phyloP scores from a whole-genome alignment of 495 filamentous ascomycete genomes.

The Penicillium salamii region DNA sequence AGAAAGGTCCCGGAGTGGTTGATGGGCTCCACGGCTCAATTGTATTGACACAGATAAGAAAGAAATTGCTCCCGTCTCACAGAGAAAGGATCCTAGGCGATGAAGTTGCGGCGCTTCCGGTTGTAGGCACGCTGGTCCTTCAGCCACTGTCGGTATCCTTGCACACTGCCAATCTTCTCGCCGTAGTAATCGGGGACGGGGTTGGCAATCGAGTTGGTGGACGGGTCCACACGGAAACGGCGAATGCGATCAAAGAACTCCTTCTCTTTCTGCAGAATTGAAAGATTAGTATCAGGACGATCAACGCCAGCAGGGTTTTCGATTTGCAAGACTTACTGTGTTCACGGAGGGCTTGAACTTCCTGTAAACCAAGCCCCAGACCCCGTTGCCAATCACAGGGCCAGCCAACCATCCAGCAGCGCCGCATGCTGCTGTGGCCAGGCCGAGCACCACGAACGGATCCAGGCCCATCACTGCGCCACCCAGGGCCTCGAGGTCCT shows the following conservation, averaged over 20 bases:
- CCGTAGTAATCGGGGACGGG: slow-evolving; percentile 72
- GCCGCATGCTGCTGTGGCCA: slow-evolving; percentile 68
- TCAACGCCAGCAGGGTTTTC: background rate
- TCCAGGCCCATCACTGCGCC: slow-evolving; percentile 74
- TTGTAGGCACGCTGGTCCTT: slow-evolving; percentile 98
- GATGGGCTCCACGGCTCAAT: slow-evolving; percentile 8
- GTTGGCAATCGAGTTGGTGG: slow-evolving; percentile 62
- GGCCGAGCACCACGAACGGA: slow-evolving; percentile 77
- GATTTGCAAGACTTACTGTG: slow-evolving; percentile 47
- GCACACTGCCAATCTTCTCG: slow-evolving; percentile 93
- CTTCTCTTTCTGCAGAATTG: slow-evolving; percentile 69
- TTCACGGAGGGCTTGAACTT: slow-evolving; percentile 64
- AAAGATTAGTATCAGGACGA: background rate
- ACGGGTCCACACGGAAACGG: slow-evolving; percentile 85
- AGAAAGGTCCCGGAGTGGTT: slow-evolving; percentile 16
- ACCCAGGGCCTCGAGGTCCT: slow-evolving; percentile 66
- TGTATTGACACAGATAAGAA: slow-evolving; percentile 22
- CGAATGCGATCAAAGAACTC: slow-evolving; percentile 88
- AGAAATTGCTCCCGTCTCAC: slow-evolving; percentile 6
- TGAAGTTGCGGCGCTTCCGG: slow-evolving; percentile 73
- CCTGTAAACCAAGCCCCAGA: slow-evolving; percentile 71
- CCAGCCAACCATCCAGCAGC: slow-evolving; percentile 83
- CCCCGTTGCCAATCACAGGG: slow-evolving; percentile 69
- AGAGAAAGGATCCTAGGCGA: slow-evolving; percentile 24
- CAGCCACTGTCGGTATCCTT: slow-evolving; percentile 88